Base-by-base conservation (phyloP, 2,329 filamentous ascomycete species). In the Cladosporium sp. region DNA sequence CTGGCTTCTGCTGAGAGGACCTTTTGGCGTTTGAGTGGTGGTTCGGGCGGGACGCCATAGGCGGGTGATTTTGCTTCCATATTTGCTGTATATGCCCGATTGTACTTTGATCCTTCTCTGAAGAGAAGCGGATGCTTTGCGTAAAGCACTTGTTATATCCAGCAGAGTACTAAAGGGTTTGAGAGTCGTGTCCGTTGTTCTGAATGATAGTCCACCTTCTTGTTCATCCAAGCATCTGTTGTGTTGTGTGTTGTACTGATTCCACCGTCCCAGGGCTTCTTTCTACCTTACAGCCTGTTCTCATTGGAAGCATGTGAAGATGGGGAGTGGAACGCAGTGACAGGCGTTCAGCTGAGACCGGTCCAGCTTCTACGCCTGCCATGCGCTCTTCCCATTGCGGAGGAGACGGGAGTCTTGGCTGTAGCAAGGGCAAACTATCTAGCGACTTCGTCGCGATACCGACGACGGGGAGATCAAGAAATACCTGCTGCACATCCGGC, bases 21-120 rank as follows among this genome's bases (percentile, higher is more conserved):
- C 59, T 70, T 71, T 20, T 65, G 58, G 22, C 68, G 66, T 62
- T 70, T 71, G 51, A 62, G 37, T 0, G 69, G 67, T 28, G 66
- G 67, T 58, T 71, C 68, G 7, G 68, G 65, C 17, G 68, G 66
- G 13, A 70, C 66, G 45, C 70, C 68, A 22, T 70, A 64, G 6
- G 69, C 67, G 1, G 69, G 68, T 25, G 68, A 70, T 54, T 61
- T 64, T 55, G 64, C 52, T 36, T 55, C 52, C 40, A 55, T 55
- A 40, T 20, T 42, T 3, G 28, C 32, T 19, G 28, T 48, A 19
- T 48, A 8, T 17, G n/a, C 34, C 10, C n/a, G 25, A 34, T 32
- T 10, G 28, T 32, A 9, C 28, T 32, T 32, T 9, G 8, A 10
- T 32, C 8, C 8, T 9, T 32, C 4, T 10, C 8, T 32, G 8